phyloP scores from a whole-genome alignment of 129 eudicot species.

The Solidago caesia region DNA sequence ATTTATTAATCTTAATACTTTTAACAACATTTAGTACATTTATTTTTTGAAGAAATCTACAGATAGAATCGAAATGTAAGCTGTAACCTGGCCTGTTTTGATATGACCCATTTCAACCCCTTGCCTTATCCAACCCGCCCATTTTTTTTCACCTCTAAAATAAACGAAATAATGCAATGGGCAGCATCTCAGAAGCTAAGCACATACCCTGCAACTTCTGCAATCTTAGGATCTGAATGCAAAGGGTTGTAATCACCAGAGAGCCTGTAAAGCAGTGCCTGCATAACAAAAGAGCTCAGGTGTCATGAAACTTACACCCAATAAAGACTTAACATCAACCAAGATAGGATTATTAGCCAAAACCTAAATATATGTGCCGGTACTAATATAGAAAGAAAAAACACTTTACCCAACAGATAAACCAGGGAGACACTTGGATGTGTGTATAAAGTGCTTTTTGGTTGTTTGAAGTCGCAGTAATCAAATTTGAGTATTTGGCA shows the following conservation, averaged over 20 bases:
- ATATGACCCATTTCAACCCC: not conserved
- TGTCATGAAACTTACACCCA: not conserved
- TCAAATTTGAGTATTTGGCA: not conserved
- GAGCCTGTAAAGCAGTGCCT: constrained; percentile 95
- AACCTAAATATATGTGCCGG: not conserved
- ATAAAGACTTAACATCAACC: constrained; percentile 13
- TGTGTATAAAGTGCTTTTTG: not conserved
- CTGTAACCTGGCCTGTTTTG: not conserved
- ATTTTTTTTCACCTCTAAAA: not conserved
- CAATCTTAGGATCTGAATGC: constrained; percentile 88
- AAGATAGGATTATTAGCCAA: not conserved
- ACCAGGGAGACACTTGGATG: not conserved
- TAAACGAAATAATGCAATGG: not conserved
- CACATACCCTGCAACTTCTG: constrained; percentile 83
- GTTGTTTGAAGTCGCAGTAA: no score
- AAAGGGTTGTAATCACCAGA: constrained; percentile 97
- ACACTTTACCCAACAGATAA: not conserved
- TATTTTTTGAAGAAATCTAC: no score
- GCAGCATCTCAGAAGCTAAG: constrained; percentile 5
- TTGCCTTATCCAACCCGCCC: not conserved
- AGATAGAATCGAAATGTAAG: no score
- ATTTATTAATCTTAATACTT: no score
- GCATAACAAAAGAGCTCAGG: constrained; percentile 30
- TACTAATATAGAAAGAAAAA: constrained; percentile 2
- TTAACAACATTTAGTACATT: no score